Evolutionary conservation across 2,329 filamentous ascomycete genomes (phyloP), one percentile per base, ranked within the genome.

Genomic region (Ceratocystis cacaofunesta): DNA sequence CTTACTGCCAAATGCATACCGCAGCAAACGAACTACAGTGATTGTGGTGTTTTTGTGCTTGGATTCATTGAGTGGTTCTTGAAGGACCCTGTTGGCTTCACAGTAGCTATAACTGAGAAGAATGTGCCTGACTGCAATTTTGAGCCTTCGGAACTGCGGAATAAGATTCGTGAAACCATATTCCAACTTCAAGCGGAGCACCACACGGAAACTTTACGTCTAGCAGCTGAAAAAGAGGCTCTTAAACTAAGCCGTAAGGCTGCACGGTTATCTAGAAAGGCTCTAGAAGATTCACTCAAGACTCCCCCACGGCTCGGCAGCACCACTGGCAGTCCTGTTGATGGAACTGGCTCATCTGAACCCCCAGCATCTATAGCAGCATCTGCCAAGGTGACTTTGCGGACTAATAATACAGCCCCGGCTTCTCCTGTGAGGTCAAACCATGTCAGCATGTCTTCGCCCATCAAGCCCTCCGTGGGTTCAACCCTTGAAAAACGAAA

Each of bases 41-140:
- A 99, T 72, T 99, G 94, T 71, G 94, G 94, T 7, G 77, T 96
- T 0, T 99, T 88, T 70, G 77, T 97, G 2, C 77, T 96, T 3
- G 88, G 86, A 1, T 99, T 97, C 71, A 79, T 95, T 64, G 83
- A 90, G 69, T 85, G 88, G 69, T 96, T 99, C 69, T 80, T 95
- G 17, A 79, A 84, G 63, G 77, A 90, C 67, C 92, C 92, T 0
- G 84, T 89, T 68, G 74, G 72, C 0, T 94, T 95, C 69, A 79
- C 89, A 17, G 76, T 76, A 22, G 85, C 82, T 68, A 76, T 95
- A 19, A 76, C 96, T 4, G 80, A 78, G 30, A 82, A 80, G 50
- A 80, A 88, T 69, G 62, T 71, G 3, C 73, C 77, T 1, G 70
- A 73, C 0, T 83, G 81, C 79, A 68, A 76, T 8, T 82, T 91